phyloP scores from a whole-genome alignment of 805 yeast genomes.

The Brettanomyces custersianus region DNA sequence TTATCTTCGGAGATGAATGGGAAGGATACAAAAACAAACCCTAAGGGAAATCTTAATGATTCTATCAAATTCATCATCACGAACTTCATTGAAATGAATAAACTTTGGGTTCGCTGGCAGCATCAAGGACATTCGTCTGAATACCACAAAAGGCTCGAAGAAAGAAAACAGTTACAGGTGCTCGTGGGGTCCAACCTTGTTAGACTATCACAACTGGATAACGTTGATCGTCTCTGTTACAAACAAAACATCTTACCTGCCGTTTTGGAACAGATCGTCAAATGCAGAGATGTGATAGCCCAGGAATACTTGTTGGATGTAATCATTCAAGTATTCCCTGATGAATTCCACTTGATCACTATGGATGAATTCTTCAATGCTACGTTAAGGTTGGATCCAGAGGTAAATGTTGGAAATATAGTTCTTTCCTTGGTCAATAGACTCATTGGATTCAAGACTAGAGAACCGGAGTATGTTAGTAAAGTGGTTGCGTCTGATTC shows the following conservation, averaged over 20 bases:
- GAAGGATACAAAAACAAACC: constrained; percentile 3
- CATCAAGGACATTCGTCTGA: constrained; percentile 92
- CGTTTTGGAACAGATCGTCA: constrained; percentile 81
- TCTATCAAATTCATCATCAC: constrained; percentile 72
- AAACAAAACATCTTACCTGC: constrained; percentile 60
- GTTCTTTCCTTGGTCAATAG: constrained; percentile 67
- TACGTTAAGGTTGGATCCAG: constrained; percentile 57
- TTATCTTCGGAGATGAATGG: constrained; percentile 32
- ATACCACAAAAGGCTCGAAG: constrained; percentile 60
- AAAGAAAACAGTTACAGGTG: constrained; percentile 82
- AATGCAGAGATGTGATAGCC: constrained; percentile 85
- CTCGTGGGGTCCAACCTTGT: constrained; percentile 90
- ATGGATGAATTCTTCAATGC: constrained; percentile 59
- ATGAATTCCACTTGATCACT: constrained; percentile 75
- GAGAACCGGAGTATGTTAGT: constrained; percentile 24
- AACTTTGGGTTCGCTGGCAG: constrained; percentile 92
- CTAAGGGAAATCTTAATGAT: constrained; percentile 40
- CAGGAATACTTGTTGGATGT: constrained; percentile 90
- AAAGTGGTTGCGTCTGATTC: constrained; percentile 11
- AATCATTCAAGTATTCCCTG: constrained; percentile 90
- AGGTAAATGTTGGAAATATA: constrained; percentile 58
- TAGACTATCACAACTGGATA: constrained; percentile 76
- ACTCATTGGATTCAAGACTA: constrained; percentile 43
- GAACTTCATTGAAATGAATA: constrained; percentile 95
- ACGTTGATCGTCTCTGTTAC: constrained; percentile 46